Conservation (phyloP, 768 basidiomycete genomes). For the Hysterangium stoloniferum region DNA sequence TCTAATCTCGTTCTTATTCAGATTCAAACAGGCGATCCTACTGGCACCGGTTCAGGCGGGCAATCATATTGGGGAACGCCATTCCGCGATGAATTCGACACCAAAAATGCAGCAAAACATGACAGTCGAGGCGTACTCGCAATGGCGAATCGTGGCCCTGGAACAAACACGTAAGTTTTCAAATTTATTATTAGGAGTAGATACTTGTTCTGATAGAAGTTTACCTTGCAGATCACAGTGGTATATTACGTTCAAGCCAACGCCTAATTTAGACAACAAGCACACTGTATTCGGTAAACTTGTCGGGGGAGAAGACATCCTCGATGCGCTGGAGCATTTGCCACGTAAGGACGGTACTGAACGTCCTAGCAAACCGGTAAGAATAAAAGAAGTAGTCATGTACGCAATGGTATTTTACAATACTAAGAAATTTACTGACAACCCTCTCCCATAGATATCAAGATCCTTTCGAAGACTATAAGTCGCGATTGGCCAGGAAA, state of each 20-base stretch:
- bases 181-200: constrained; percentile 1
- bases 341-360: constrained; percentile 81
- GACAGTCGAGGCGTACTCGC: constrained; percentile 78
- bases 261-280: constrained; percentile 84
- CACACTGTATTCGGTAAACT: constrained; percentile 97
- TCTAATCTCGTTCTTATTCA: constrained; percentile 24
- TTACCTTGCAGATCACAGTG: constrained; percentile 67
- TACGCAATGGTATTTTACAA: constrained; percentile 29
- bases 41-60: constrained; percentile 91
- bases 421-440: constrained; percentile 5
- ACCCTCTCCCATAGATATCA: constrained; percentile 50
- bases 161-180: constrained; percentile 67
- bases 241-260: constrained; percentile 80
- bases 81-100: constrained; percentile 89
- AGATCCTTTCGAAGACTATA: constrained; percentile 94
- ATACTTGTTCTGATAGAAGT: constrained; percentile 7
- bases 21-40: constrained; percentile 98
- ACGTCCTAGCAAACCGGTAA: constrained; percentile 76
- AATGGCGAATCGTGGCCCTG: constrained; percentile 94
- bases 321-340: constrained; percentile 75
- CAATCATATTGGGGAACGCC: constrained; percentile 92
- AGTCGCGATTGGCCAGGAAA: constrained; percentile 71
- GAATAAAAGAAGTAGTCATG: constrained; percentile 84
- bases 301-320: constrained; percentile 89
- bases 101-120: constrained; percentile 83